Evolutionary conservation across 805 yeast species (phyloP).

Genomic region (Candida coleopterorum): DNA sequence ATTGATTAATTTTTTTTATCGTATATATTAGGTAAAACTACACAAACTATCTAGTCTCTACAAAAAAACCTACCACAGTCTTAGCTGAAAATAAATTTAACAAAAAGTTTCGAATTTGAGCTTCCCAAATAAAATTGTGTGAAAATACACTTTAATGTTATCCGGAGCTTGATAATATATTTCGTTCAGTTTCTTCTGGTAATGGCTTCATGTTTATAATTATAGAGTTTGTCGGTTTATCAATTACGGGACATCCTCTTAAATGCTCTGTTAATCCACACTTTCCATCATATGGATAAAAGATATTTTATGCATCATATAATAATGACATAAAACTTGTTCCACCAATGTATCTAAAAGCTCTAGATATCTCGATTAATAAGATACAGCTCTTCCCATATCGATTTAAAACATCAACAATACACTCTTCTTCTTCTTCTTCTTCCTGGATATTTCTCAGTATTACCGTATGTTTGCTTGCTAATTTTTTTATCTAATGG

Average conservation of each 20-base stretch:
- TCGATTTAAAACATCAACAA: slow-evolving; percentile 13
- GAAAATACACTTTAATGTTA: no score
- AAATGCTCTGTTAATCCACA: slow-evolving; percentile 36
- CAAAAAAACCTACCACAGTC: no score
- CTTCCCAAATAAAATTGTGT: no score
- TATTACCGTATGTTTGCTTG: not conserved
- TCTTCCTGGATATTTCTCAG: not conserved
- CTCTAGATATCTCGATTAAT: slow-evolving; percentile 31
- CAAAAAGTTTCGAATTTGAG: no score
- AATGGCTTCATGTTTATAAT: slow-evolving; percentile 1
- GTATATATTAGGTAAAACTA: no score
- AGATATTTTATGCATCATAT: slow-evolving; percentile 36
- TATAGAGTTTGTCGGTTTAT: slow-evolving; percentile 24
- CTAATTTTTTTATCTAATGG: slow-evolving; percentile 3
- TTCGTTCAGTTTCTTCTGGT: no score
- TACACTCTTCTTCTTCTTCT: not conserved
- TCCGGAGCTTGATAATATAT: no score
- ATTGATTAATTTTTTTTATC: no score
- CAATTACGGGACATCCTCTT: slow-evolving; percentile 30
- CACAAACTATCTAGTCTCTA: no score
- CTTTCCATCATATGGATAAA: slow-evolving; percentile 20
- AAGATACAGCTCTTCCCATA: slow-evolving; percentile 22
- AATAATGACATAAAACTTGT: slow-evolving; percentile 38
- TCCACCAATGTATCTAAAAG: slow-evolving; percentile 37
- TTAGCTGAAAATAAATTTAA: no score